Evolutionary conservation across 805 yeast genomes (phyloP).

Genomic region (Wickerhamiella kurtzmanii): DNA sequence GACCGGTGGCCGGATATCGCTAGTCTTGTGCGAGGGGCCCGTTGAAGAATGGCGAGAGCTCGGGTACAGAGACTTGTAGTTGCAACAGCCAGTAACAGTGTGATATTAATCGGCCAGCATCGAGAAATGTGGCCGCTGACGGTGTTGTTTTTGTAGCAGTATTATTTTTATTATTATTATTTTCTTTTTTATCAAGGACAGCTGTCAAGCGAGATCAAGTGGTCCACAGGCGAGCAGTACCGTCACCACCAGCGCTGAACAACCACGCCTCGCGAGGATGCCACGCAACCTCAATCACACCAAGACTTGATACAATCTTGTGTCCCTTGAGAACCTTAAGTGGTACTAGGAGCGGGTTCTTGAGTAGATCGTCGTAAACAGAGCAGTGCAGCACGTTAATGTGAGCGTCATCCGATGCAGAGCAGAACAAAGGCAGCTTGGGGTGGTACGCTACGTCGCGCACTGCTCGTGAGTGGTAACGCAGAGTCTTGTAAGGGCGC

Average conservation of each 20-base stretch:
- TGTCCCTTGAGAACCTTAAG: constrained; percentile 90
- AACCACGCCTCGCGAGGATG: constrained; percentile 98
- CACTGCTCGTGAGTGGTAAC: constrained; percentile 92
- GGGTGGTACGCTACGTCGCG: constrained; percentile 79
- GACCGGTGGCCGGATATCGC: constrained; percentile 54
- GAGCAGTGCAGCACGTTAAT: constrained; percentile 94
- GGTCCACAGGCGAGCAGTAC: constrained; percentile 93
- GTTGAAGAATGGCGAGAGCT: constrained; percentile 53
- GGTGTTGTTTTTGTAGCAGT: no score
- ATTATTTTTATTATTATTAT: no score
- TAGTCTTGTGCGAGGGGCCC: constrained; percentile 61
- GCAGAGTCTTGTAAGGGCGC: constrained; percentile 87
- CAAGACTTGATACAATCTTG: constrained; percentile 61
- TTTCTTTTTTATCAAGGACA: no score
- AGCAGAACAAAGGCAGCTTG: constrained; percentile 77
- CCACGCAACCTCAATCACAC: constrained; percentile 82
- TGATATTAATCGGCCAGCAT: no score
- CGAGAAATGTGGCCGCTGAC: no score
- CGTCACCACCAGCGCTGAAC: constrained; percentile 94
- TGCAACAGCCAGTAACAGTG: background rate
- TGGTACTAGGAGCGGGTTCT: constrained; percentile 91
- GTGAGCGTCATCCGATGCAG: constrained; percentile 88
- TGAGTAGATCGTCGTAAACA: constrained; percentile 88
- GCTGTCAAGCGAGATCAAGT: no score
- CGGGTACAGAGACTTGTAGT: constrained; percentile 30